A percentile compares a stretch with the other conserved stretches of the same genome.
Evolutionary conservation across 1,284 basidiomycete species (phyloP).

Genomic region (Albatrellus sp.): DNA sequence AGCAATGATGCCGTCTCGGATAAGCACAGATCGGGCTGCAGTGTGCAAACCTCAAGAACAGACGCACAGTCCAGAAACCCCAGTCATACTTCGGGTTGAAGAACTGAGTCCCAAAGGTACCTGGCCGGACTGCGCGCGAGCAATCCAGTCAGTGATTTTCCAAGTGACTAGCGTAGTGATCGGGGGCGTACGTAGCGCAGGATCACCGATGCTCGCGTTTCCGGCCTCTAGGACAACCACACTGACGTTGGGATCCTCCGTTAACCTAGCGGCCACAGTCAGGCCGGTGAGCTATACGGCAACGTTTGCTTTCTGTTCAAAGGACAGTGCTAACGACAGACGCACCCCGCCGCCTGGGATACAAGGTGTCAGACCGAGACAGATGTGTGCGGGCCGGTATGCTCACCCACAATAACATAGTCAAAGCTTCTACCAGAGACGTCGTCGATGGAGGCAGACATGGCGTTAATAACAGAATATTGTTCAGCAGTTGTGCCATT

Average conservation of each 20-base stretch:
- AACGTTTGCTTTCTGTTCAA: background rate
- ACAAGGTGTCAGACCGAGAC: background rate
- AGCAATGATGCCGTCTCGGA: background rate
- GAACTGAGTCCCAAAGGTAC: conserved; percentile 4
- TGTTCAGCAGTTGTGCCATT: too few relatives aligned
- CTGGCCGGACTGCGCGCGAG: background rate
- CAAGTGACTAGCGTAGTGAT: background rate
- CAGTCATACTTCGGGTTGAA: conserved; percentile 15
- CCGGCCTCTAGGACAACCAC: conserved; percentile 4
- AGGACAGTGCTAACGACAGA: background rate
- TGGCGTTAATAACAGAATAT: background rate
- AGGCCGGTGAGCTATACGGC: background rate
- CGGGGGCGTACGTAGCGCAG: background rate
- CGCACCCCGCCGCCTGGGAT: background rate
- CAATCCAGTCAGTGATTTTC: background rate
- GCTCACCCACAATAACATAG: background rate
- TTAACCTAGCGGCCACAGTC: background rate
- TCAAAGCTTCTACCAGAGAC: background rate
- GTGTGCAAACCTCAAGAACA: too few relatives aligned
- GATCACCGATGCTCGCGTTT: conserved; percentile 5
- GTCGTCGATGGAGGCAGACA: background rate
- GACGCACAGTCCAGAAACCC: conserved; percentile 13
- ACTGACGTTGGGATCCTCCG: background rate
- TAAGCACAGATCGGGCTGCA: background rate
- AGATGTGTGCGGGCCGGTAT: background rate